Conservation (phyloP, 495 filamentous ascomycete genomes). For the Tuber brumale region DNA sequence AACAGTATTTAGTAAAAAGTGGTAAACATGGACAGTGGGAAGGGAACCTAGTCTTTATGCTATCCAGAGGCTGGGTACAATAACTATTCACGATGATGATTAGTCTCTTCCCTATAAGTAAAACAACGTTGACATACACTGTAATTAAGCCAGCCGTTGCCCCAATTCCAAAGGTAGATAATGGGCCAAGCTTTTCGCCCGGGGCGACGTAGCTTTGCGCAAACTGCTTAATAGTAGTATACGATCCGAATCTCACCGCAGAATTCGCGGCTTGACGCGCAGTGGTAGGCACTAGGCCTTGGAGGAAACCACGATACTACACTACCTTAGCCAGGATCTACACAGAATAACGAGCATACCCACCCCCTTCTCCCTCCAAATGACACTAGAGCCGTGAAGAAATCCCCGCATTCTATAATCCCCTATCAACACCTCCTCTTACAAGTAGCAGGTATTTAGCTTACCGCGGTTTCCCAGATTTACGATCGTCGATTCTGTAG, state of each 20-base stretch:
- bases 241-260: slow-evolving; percentile 79
- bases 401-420: slow-evolving; percentile 70
- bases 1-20: slow-evolving; percentile 14
- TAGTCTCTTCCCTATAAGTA: background rate
- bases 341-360: background rate
- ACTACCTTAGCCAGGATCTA: background rate
- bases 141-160: slow-evolving; percentile 86
- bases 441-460: slow-evolving; percentile 8
- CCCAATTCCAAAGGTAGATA: slow-evolving; percentile 85
- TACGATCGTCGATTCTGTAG: slow-evolving; percentile 84
- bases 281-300: slow-evolving; percentile 91
- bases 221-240: slow-evolving; percentile 81
- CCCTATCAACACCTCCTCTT: background rate
- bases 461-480: slow-evolving; percentile 54
- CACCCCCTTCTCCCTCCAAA: slow-evolving; percentile 71
- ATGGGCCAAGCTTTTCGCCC: slow-evolving; percentile 86
- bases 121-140: slow-evolving; percentile 56
- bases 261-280: slow-evolving; percentile 92
- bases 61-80: slow-evolving; percentile 79
- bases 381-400: slow-evolving; percentile 79
- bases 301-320: slow-evolving; percentile 74
- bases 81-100: slow-evolving; percentile 23
- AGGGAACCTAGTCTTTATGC: slow-evolving; percentile 74
- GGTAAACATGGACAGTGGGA: slow-evolving; percentile 5
- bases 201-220: slow-evolving; percentile 88